A percentile compares a stretch with the other conserved stretches of the same genome.
Evolutionary conservation across 345 rosid species (phyloP).

Genomic region (Camelina hispida): DNA sequence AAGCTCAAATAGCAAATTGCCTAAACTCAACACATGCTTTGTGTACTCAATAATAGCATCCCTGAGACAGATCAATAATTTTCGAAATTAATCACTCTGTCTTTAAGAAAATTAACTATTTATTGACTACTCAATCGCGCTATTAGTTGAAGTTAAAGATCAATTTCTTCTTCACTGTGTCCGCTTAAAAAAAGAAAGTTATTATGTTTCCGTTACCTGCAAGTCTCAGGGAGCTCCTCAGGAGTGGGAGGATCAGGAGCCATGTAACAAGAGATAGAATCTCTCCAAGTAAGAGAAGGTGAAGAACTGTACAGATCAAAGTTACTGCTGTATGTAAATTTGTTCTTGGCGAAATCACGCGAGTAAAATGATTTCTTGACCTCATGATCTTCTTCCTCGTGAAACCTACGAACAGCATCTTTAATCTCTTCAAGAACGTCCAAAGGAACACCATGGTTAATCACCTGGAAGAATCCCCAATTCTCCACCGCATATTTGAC

Average conservation of each 20-base stretch:
- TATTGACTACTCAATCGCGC: not conserved
- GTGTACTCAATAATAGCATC: constrained; percentile 48
- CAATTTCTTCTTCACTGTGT: not conserved
- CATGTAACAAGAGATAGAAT: constrained; percentile 48
- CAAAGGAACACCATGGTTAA: constrained; percentile 52
- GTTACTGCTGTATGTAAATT: constrained; percentile 46
- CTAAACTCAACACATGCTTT: constrained; percentile 47
- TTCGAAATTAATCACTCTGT: not conserved
- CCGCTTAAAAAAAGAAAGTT: not conserved
- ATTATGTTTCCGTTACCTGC: constrained; percentile 46
- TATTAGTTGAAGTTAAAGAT: not conserved
- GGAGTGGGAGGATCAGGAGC: constrained; percentile 50
- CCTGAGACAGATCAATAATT: constrained; percentile 39
- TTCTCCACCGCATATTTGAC: constrained; percentile 38
- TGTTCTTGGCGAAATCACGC: constrained; percentile 25
- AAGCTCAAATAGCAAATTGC: constrained; percentile 44
- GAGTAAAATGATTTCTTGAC: constrained; percentile 37
- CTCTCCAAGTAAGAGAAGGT: constrained; percentile 55
- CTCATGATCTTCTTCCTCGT: constrained; percentile 32
- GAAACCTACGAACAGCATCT: constrained; percentile 35
- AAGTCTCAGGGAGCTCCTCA: constrained; percentile 53
- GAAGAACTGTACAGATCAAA: constrained; percentile 48
- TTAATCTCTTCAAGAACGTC: constrained; percentile 37
- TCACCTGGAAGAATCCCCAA: constrained; percentile 57
- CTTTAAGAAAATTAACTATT: too few relatives aligned